Evolutionary conservation across 257 asterid species (phyloP), one percentile per base, ranked within the genome.

Genomic region (Knoxia roxburghii): DNA sequence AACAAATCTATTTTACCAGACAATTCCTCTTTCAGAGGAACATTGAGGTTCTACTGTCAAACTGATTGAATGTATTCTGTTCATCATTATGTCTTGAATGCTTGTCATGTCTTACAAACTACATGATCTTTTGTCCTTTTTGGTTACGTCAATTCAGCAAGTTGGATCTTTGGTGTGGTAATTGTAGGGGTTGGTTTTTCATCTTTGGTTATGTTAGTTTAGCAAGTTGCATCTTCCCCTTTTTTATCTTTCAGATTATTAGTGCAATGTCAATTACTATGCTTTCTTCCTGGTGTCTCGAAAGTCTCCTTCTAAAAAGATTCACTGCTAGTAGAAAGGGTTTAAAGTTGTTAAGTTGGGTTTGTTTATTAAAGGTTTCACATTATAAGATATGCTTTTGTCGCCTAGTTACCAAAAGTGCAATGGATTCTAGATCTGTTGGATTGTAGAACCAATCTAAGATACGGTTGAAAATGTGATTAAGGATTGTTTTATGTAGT

Each of bases 1-100:
- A 72, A 79, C 60, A 84, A 80, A 64, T 82, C 83, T 79, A 77
- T 83, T 81, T 77, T 83, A 63, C 54, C 64, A 45, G 80, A 68
- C 73, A 82, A 78, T 65, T 77, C 80, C 71, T 79, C 88, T 40
- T 67, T 79, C 65, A 58, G 77, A 58, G 79, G 65, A 67, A 61
- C 73, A 66, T 66, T 72, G 72, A 85, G 95, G 97, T 92, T 79
- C 71, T 46, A 33, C 5, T 45, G 40, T 61, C 40, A 59, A 45
- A 26, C 20, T 51, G 35, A 39, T 61, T 29, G 56, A 13, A 23
- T 26, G 6, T 50, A 61, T 33, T 39, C 23, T 21, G 27, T 11
- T 2, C 39, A 26, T 59, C 69, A 69, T 56, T 60, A 6, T 61
- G 23, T 49, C 53, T 43, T 65, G 23, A 37, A 21, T 55, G 61